phyloP scores from a whole-genome alignment of 2,329 filamentous ascomycete species.

The Botrytis fragariae region DNA sequence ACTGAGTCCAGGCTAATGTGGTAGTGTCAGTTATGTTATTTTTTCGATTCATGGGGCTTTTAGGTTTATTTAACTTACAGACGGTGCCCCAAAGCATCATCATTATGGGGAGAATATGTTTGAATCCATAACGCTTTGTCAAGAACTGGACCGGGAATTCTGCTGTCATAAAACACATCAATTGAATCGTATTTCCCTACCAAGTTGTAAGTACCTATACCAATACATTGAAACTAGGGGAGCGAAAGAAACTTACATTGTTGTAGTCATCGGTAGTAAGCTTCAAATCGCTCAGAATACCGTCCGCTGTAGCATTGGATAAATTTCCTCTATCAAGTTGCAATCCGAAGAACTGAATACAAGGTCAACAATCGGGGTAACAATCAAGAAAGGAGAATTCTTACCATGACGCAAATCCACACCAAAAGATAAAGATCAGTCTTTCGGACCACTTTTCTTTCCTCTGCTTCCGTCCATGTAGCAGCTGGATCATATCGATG shows the following conservation, averaged over 20 bases:
- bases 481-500: conserved; percentile 47
- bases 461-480: conserved; percentile 56
- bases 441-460: conserved; percentile 55
- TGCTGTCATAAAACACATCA: conserved; percentile 38
- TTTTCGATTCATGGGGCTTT: conserved; percentile 39
- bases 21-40: neutral
- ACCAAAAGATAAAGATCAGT: conserved; percentile 15
- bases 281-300: conserved; percentile 30
- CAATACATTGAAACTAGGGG: neutral
- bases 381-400: neutral
- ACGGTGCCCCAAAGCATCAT: conserved; percentile 53
- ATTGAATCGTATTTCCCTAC: conserved; percentile 50
- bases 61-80: conserved; percentile 22
- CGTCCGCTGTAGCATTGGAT: conserved; percentile 52
- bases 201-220: neutral
- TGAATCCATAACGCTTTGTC: conserved; percentile 51
- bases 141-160: conserved; percentile 57
- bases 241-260: conserved; percentile 34
- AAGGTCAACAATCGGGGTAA: neutral
- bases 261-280: conserved; percentile 28
- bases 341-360: conserved; percentile 52
- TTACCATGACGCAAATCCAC: conserved; percentile 18
- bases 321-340: conserved; percentile 61
- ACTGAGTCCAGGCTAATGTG: conserved; percentile 46
- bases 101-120: conserved; percentile 53